Conservation (phyloP, 2,329 filamentous ascomycete species). For the Ophiocordyceps robertsii region DNA sequence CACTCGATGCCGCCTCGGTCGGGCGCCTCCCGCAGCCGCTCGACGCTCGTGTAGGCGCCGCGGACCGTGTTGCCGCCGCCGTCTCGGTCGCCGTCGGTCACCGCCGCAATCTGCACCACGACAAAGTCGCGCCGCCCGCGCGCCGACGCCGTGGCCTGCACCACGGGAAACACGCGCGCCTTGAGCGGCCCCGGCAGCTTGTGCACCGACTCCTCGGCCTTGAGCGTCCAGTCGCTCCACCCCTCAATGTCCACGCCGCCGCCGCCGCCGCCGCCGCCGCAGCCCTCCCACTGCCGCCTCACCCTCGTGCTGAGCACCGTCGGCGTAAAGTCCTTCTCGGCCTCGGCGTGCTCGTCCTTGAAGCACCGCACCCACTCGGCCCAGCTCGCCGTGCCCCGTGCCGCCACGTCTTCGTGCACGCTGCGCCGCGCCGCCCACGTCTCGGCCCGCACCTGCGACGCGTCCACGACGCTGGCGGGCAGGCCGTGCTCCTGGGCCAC, state of each 20-base stretch:
- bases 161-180: conserved; percentile 51
- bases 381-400: conserved; percentile 44
- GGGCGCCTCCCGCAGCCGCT: conserved; percentile 37
- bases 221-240: conserved; percentile 35
- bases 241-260: conserved; percentile 12
- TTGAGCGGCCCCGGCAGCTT: conserved; percentile 44
- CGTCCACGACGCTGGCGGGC: conserved; percentile 7
- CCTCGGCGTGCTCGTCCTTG: conserved; percentile 31
- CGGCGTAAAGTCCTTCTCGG: conserved; percentile 26
- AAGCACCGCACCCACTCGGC: conserved; percentile 48
- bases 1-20: conserved; percentile 43
- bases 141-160: conserved; percentile 43
- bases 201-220: conserved; percentile 53
- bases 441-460: conserved; percentile 22
- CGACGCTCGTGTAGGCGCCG: conserved; percentile 52
- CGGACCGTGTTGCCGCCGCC: conserved; percentile 28
- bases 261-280: conserved; percentile 22
- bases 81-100: conserved; percentile 19
- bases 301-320: conserved; percentile 19
- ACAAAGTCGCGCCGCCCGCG: conserved; percentile 33
- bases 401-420: conserved; percentile 39
- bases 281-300: conserved; percentile 31
- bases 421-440: conserved; percentile 53
- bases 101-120: conserved; percentile 40
- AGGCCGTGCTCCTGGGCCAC: conserved; percentile 20